Percentiles rank a stretch among this genome's conserved stretches.
Evolutionary conservation across 164 flowering plant genomes (phyloP).

Genomic region (Kingdonia uniflora): DNA sequence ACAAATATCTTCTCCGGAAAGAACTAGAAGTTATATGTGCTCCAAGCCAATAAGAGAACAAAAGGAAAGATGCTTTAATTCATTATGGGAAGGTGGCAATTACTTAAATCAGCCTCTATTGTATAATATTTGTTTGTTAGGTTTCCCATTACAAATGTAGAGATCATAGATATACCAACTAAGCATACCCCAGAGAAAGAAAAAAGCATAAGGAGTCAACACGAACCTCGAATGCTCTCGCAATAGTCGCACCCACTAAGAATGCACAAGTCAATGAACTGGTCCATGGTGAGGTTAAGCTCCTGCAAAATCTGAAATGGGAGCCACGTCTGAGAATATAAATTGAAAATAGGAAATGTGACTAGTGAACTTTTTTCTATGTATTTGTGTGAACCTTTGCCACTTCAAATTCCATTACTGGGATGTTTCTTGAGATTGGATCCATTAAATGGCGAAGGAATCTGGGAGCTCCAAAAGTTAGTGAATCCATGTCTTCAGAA

Average conservation of each 20-base stretch:
- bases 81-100: no score
- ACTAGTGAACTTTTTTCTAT: neutral
- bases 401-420: slow-evolving; percentile 94
- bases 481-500: slow-evolving; percentile 98
- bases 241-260: slow-evolving; percentile 98
- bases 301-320: slow-evolving; percentile 77
- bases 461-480: slow-evolving; percentile 94
- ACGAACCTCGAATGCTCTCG: slow-evolving; percentile 85
- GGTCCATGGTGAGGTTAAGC: slow-evolving; percentile 82
- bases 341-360: neutral
- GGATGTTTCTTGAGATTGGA: slow-evolving; percentile 87
- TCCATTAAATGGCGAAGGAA: slow-evolving; percentile 98
- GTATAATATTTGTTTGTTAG: no score
- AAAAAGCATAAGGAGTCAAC: neutral
- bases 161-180: no score
- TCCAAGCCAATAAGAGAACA: no score
- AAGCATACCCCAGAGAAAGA: no score
- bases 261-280: slow-evolving; percentile 94
- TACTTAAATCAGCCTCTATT: no score
- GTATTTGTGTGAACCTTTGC: slow-evolving; percentile 44
- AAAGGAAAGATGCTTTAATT: no score
- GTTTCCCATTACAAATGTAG: no score
- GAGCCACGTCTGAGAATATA: neutral
- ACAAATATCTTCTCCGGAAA: no score
- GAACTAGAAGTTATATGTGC: no score